Percentiles rank a stretch among this genome's conserved stretches.
Conservation (phyloP, 306 rosid genomes). For the Corylus heterophylla region DNA sequence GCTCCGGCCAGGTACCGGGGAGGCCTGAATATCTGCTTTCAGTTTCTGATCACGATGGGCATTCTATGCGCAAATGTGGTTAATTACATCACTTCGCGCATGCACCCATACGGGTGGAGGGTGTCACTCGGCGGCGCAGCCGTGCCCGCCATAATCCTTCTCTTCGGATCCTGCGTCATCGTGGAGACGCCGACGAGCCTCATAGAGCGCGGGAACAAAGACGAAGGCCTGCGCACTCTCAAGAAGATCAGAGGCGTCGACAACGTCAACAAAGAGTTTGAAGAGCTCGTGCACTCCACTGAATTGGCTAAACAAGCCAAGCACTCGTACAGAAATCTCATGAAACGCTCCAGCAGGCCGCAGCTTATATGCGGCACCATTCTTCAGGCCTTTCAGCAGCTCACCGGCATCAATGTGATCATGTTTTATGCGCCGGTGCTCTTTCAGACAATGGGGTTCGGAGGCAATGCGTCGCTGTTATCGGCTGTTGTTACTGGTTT, state of each 20-base stretch:
- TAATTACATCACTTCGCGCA: conserved; percentile 18
- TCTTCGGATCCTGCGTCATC: conserved; percentile 16
- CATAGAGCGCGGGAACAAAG: conserved; percentile 26
- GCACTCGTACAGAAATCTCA: conserved; percentile 20
- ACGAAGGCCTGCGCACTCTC: conserved; percentile 9
- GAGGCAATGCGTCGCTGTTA: conserved; percentile 19
- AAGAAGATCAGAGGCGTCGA: conserved; percentile 26
- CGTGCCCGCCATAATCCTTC: conserved; percentile 24
- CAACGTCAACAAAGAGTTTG: conserved; percentile 27
- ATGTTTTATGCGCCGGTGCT: conserved; percentile 42
- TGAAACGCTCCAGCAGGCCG: conserved; percentile 19
- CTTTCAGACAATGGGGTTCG: conserved; percentile 43
- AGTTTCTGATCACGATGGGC: conserved; percentile 32
- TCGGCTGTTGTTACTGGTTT: conserved; percentile 35
- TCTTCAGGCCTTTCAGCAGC: conserved; percentile 37
- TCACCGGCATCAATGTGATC: conserved; percentile 43
- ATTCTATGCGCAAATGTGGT: conserved; percentile 31
- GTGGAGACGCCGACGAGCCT: conserved; percentile 39
- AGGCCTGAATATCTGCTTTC: conserved; percentile 32
- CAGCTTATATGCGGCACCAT: conserved; percentile 11
- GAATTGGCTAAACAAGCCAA: conserved; percentile 9
- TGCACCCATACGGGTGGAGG: conserved; percentile 33
- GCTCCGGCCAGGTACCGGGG: conserved; percentile 43
- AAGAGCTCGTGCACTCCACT: conserved; percentile 10
- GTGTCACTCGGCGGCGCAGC: conserved; percentile 29